Evolutionary conservation across 257 asterid species (phyloP), one percentile per base, ranked within the genome.

Genomic region (Nicotiana tomentosiformis): DNA sequence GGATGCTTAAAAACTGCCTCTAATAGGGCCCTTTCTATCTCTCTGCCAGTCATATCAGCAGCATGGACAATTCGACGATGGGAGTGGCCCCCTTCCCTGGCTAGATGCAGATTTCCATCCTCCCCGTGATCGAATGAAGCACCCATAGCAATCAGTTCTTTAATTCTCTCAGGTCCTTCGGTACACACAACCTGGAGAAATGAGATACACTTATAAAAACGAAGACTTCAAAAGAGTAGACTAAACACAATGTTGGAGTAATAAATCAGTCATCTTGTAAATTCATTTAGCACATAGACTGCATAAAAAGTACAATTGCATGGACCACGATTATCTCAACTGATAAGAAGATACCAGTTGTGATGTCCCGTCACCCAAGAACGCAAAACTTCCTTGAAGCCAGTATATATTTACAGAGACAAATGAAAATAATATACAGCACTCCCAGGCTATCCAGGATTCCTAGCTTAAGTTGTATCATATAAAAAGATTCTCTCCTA

Each of bases 41-140:
- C 99, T 78, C 96, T 89, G 29, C 99, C 99, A 4, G 99, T 96
- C 99, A 96, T 94, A 82, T 96, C 99, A 67, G 99, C 98, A 70
- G 99, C 98, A 84, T 94, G 99, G 76, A 96, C 99, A 72, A 96
- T 96, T 87, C 99, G 93, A 49, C 65, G 89, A 91, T 96, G 99
- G 81, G 99, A 96, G 86, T 96, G 99, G 57, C 99, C 99, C 18
- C 99, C 99, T 89, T 96, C 99, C 89, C 97, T 93, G 29, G 99
- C 98, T 77, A 96, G 87, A 85, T 96, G 98, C 88, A 96, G 88
- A 84, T 96, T 94, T n/a, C 99, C 99, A 84, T 96, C 99, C 85
- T 94, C 96, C 81, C 98, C 98, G 33, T 96, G 98, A 87, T 96
- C 98, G 84, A 96, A 96, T 20, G 99, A 94, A 88, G 99, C 98